Evolutionary conservation across 2,329 filamentous ascomycete genomes (phyloP), one percentile per base, ranked within the genome.

Genomic region (Tolypocladium sp.): DNA sequence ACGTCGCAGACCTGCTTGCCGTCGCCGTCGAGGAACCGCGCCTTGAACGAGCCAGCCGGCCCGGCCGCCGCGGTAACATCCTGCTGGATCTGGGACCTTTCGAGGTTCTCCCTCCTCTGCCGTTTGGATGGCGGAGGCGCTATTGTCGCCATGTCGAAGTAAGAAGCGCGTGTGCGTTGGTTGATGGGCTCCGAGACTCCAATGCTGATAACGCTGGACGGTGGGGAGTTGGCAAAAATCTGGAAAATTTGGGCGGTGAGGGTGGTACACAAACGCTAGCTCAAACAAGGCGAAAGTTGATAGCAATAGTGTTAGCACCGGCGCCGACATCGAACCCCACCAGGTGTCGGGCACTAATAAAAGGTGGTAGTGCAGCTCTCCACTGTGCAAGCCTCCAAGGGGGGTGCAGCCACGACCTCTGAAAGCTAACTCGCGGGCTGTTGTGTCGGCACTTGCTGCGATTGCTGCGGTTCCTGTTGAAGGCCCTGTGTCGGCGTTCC

Each of bases 81-180:
- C 70, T 94, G 88, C 69, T 96, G 91, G 54, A 85, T 77, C 64
- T 86, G 82, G 9, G 89, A 83, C 68, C 85, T 85, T 66, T 91
- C 90, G 46, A 88, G 80, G 27, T 82, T 82, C 66, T 90, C 90
- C 56, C 88, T 85, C 73, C 87, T 89, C 71, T 96, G 92, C 62
- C 92, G 85, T 75, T 97, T 97, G 57, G 88, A 92, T 5, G 91
- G 90, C 54, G 90, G 91, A n/a, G 91, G 91, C 7, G 88, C 73
- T 55, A 92, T 76, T 6, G 91, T 96, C 66, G 91, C 85, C 91
- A 96, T 96, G 53, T 56, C 49, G 30, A 12, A 37, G 20, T 63
- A 35, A 46, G 41, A 53, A 41, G 35, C n/a, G 56, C 53, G 38
- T 20, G 40, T 44, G 37, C 46, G 22, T n/a, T 51, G 25, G 22